Base-by-base conservation (phyloP, 768 basidiomycete species). In the Mycena haematopus region DNA sequence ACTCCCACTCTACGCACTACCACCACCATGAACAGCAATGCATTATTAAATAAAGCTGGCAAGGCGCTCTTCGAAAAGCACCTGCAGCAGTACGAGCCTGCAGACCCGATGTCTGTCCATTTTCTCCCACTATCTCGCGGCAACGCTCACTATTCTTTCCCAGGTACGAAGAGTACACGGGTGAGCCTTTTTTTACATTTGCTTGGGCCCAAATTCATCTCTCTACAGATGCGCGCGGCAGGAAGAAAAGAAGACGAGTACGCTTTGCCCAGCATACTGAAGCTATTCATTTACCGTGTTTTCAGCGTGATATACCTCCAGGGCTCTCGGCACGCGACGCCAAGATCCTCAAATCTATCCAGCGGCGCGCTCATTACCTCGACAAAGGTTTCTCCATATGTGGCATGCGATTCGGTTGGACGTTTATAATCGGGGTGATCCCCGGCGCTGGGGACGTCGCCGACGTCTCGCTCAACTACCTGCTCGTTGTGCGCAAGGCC, bases 361-460 rank as follows among this genome's bases (percentile, higher is more conserved):
- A 91, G 70, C 80, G 82, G 35, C 82, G 93, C 7, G 94, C 93
- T 1, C 92, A 91, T 68, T 86, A 89, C 72, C 88, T 97, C 57
- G 95, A 97, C 77, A 95, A 93, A 74, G 88, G 92, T 2, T 92
- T 97, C 79, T 80, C 72, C 45, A 31, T 96, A 1, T 90, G 88
- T 63, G 93, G 95, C 11, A 71, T 96, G 56, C 85, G 86, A 14
- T 94, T 96, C 62, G 95, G 95, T 0, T 95, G 90, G 89, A 86
- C 92, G 0, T 91, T 93, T 76, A 73, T 92, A 69, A 90, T 95
- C 72, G 89, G 89, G 0, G 79, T 92, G 19, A 72, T 94, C 47
- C 92, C 92, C 9, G 76, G 87, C 36, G 82, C 84, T 0, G 93
- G 92, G 17, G 89, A 92, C 68, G 77, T 85, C 31, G 80, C 85